Base-by-base conservation (phyloP, 2,329 filamentous ascomycete genomes). In the Rhinocladiella similis region DNA sequence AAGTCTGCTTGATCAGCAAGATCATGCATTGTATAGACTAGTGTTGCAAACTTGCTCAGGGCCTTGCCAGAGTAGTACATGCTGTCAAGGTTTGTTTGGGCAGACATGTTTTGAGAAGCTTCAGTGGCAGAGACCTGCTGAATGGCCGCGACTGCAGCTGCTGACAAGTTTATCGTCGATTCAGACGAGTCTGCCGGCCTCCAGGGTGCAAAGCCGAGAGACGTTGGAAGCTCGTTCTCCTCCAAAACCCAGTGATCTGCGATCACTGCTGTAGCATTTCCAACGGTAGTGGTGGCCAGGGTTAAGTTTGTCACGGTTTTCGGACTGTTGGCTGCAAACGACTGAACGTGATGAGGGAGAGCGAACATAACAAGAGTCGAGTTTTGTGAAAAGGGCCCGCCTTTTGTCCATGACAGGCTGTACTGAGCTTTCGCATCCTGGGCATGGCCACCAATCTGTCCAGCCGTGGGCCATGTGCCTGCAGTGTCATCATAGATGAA, bases 31-130 rank as follows among this genome's bases (percentile, higher is more conserved):
- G 85, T 82, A 65, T 88, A 86, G 38, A 90, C 74, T 25, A 92
- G 76, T 14, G 78, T 77, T 1, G 88, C 89, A 70, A 91, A 92
- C 69, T 93, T 93, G 60, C 86, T 87, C 16, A 94, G 74, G 1
- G 85, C 88, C 78, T 93, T 97, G 65, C 94, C 94, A 64, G 89
- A 89, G 72, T 88, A 97, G 73, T 97, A 97, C 85, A 96, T 92
- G 36, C 91, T 96, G 69, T 93, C 83, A 35, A 90, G 77, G 61
- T 94, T 83, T 4, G 85, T 84, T 67, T 94, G 87, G 0, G 77
- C 75, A n/a, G 77, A 72, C 72, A 97, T 90, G 68, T 91, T 81
- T 72, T 94, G 87, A 1, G 83, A 81, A 1, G 96, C 76, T 70
- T 99, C 94, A 18, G 79, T 81, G n/a, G 80, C 77, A 1, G 90